Conservation (phyloP, 192 early-diverging fungal species). For the Glomus cerebriforme region DNA sequence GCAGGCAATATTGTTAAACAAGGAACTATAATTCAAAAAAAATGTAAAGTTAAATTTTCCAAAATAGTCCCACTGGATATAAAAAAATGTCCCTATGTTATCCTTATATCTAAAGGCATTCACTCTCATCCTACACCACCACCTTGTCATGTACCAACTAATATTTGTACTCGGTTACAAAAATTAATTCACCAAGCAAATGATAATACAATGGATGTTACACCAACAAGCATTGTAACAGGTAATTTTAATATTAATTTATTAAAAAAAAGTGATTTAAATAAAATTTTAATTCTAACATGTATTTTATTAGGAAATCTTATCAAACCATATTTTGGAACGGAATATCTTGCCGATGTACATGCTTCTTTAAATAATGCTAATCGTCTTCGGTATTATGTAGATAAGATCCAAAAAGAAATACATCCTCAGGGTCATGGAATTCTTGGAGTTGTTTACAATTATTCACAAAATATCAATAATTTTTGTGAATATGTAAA, state of each 20-base stretch:
- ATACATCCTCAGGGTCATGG: not conserved
- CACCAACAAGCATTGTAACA: too few species aligned
- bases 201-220: too few species aligned
- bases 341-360: too few species aligned
- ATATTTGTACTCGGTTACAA: too few species aligned
- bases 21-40: not conserved
- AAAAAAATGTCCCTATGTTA: not conserved
- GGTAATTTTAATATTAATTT: too few species aligned
- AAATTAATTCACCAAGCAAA: too few species aligned
- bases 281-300: too few species aligned
- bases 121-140: not conserved
- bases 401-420: conserved; percentile 11
- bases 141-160: not conserved
- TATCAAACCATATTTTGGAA: too few species aligned
- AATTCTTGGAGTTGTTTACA: not conserved
- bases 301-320: too few species aligned
- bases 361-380: too few species aligned
- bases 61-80: not conserved
- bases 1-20: not conserved
- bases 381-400: not conserved
- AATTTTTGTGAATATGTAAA: conserved; percentile 6
- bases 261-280: too few species aligned
- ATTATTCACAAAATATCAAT: not conserved
- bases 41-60: not conserved
- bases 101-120: not conserved